phyloP scores from a whole-genome alignment of 148 eudicot genomes.

The Vaccinium vitisidaea region DNA sequence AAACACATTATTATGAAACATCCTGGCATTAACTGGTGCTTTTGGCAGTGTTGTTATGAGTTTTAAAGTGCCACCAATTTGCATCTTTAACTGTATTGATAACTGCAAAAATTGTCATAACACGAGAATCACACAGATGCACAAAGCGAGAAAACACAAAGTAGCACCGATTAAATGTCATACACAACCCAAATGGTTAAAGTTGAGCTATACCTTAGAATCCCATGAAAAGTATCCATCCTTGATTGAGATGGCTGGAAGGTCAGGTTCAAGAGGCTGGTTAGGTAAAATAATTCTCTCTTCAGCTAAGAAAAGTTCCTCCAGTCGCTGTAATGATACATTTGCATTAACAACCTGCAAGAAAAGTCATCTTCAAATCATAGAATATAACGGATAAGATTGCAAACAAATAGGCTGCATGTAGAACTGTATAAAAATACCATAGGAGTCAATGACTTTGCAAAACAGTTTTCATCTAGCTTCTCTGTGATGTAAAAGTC shows the following conservation, averaged over 20 bases:
- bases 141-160: not conserved
- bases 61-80: not conserved
- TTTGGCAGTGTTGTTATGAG: not conserved
- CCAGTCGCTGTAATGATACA: slow-evolving; percentile 60
- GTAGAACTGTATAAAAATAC: not conserved
- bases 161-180: not conserved
- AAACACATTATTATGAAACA: not conserved
- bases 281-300: slow-evolving; percentile 55
- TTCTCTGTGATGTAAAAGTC: not conserved
- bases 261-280: slow-evolving; percentile 49
- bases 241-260: slow-evolving; percentile 63
- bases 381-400: not conserved
- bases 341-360: slow-evolving; percentile 56
- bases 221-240: slow-evolving; percentile 62
- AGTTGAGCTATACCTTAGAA: slow-evolving; percentile 34
- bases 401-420: not conserved
- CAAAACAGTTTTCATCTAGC: not conserved
- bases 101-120: not conserved
- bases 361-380: not conserved
- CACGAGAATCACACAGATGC: not conserved
- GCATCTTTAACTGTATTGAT: not conserved
- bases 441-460: not conserved
- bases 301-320: slow-evolving; percentile 58
- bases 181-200: not conserved
- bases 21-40: not conserved